Base-by-base conservation (phyloP, 768 basidiomycete genomes). In the Pleurotus pulmonarius region DNA sequence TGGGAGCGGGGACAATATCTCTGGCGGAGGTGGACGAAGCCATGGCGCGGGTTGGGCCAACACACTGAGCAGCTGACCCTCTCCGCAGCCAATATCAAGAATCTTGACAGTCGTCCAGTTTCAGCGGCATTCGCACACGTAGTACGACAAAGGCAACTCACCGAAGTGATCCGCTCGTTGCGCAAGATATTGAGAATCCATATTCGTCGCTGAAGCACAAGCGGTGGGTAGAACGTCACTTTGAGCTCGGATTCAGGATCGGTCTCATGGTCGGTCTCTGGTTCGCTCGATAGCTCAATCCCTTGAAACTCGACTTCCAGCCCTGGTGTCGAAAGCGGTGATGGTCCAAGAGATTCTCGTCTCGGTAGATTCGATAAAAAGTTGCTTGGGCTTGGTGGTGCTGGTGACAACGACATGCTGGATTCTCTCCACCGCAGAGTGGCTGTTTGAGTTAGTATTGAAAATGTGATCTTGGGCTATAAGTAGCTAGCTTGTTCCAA, bases 41-140 rank as follows among this genome's bases (percentile, higher is more conserved):
- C 88, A 88, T 0, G 87, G 85, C 1, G 92, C 83, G 0, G 92
- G 87, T 63, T 89, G 85, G 60, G 82, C 82, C 9, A 95, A 82
- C 8, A 84, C 79, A 0, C 75, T 67, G 12, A 94, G 80, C 6
- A 94, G 77, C 39, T 84, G 75, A 18, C 92, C 92, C 69, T 90
- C 85, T 40, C 92, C 92, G 62, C 92, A 95, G 3, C 92, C 92
- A 24, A 92, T 74, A 63, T 95, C 92, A 47, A 93, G 73, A 5
- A 94, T 77, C 90, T 92, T 55, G 13, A 43, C 46, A n/a, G 41
- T 58, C 9, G 29, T 34, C 9, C 29, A 9, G 29, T 39, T 56
- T 43, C 37, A 51, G 25, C 20, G n/a, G 45, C 41, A 43, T n/a
- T 44, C 26, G n/a, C 46, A 49, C 38, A 13, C 8, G 52, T 39